Base-by-base conservation (phyloP, 2,329 filamentous ascomycete genomes). In the Ophiostoma sp. region DNA sequence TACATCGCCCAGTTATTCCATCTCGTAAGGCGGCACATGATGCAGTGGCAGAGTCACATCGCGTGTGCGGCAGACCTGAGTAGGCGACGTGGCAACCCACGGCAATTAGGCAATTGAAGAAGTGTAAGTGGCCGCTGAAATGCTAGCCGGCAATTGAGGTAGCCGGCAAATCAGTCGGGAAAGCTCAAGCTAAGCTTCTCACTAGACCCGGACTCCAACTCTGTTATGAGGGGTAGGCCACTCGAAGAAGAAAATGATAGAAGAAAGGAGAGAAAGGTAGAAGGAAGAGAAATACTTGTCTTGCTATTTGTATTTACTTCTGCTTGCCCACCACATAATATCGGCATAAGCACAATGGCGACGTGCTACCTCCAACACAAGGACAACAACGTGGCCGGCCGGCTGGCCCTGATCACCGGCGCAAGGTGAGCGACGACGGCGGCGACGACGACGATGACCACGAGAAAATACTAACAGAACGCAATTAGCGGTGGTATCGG, bases 401-500 rank as follows among this genome's bases (percentile, higher is more conserved):
- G 77, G 16, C 71, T 78, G 47, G 77, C 76, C 62, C 75, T 78
- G 9, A 73, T 78, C 27, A 78, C 77, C 38, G 76, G 77, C 42
- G 77, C 76, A 75, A 62, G 58, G 58, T 62, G 58, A 42, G 58
- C 41, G 55, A 38, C 38, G 58, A 38, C 55, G 9, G 12, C 9
- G 55, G 38, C 11, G 4, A 38, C 9, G 18, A 7, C 6, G 49
- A 62, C 27, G 18, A 41, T 14, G 16, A 62, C 9, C 5, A 16
- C 11, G 4, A 60, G 4, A 38, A 8, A 27, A 9, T 12, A 60
- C 27, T 55, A 58, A 60, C 36, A 7, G 36, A 27, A 40, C 63
- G 38, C 55, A 60, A 38, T 38, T 2, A 68, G 67, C 55, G 68
- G 68, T 27, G 68, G 68, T 42, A 77, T 78, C 68, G 77, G 77